These are phyloP conservation scores for Eimeria acervulina DNA, from an alignment of 169 alveolate genomes.

Conservation along the genomic window DNA sequence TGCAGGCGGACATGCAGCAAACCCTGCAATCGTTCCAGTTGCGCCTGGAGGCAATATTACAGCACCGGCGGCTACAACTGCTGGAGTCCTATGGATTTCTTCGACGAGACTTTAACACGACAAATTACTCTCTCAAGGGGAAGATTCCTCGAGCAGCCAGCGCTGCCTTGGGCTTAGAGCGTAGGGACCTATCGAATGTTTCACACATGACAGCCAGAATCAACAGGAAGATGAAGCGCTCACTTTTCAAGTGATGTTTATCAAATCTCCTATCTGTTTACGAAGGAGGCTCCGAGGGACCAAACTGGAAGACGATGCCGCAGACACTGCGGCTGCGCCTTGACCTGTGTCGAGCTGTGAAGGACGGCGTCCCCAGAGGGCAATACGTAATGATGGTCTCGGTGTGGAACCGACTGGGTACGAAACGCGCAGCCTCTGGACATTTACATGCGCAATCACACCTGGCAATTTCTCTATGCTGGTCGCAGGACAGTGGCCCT, in stretches of 20 bases:
- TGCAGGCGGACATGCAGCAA: constrained; percentile 45
- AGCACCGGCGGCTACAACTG: constrained; percentile 65
- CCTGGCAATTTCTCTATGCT: no score
- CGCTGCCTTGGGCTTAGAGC: constrained; percentile 49
- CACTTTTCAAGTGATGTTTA: neutral
- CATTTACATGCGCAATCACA: neutral
- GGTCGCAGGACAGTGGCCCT: neutral
- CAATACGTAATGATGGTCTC: constrained; percentile 87
- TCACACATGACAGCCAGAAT: neutral
- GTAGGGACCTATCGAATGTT: neutral
- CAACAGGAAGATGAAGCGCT: neutral
- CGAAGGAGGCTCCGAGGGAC: constrained; percentile 69
- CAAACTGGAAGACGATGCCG: constrained; percentile 68
- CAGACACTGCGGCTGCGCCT: constrained; percentile 85
- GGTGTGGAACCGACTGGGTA: constrained; percentile 86
- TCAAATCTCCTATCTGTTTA: neutral
- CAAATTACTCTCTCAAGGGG: constrained; percentile 52
- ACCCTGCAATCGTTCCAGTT: constrained; percentile 26
- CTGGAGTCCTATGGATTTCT: constrained; percentile 64
- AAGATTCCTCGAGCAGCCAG: constrained; percentile 72
- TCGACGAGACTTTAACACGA: constrained; percentile 47
- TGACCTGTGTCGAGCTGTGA: constrained; percentile 87
- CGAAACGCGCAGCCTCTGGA: neutral
- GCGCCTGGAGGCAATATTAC: constrained; percentile 69
- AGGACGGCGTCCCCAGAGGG: constrained; percentile 90